These are phyloP conservation scores for Elaeis guineensis DNA, from an alignment of 176 grass and related monocot genomes.

Conservation along the genomic window DNA sequence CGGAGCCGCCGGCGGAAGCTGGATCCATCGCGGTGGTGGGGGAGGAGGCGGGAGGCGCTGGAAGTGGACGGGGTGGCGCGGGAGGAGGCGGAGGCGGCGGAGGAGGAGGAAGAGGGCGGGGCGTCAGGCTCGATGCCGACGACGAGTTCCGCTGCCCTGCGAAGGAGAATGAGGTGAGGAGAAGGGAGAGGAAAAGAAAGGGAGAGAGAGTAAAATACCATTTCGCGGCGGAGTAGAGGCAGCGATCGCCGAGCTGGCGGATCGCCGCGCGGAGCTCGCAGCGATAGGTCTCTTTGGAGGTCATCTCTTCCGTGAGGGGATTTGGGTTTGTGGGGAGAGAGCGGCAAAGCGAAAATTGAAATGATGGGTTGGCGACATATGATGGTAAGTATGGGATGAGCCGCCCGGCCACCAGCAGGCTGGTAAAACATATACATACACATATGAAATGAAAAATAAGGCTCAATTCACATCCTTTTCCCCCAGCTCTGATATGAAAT, in stretches of 20 bases:
- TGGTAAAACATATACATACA: too few species aligned
- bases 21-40: conserved; percentile 43
- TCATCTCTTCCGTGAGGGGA: background rate
- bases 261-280: conserved; percentile 70
- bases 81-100: conserved; percentile 39
- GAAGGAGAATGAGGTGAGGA: background rate
- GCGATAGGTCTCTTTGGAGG: conserved; percentile 60
- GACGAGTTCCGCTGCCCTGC: conserved; percentile 83
- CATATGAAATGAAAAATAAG: too few species aligned
- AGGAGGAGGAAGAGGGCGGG: conserved; percentile 3
- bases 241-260: conserved; percentile 74
- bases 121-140: conserved; percentile 65
- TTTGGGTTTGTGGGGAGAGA: too few species aligned
- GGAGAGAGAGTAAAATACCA: conserved; percentile 39
- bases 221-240: conserved; percentile 86
- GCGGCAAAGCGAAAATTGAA: too few species aligned
- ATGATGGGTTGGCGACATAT: too few species aligned
- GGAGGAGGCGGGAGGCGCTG: conserved; percentile 21
- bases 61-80: conserved; percentile 35
- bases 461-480: too few species aligned
- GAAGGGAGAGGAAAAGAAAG: conserved; percentile 16
- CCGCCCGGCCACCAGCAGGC: too few species aligned
- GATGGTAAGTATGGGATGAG: too few species aligned
- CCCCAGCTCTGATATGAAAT: too few species aligned
- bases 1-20: conserved; percentile 63